phyloP scores from a whole-genome alignment of 805 yeast species.

The Kluyveromyces lactis region DNA sequence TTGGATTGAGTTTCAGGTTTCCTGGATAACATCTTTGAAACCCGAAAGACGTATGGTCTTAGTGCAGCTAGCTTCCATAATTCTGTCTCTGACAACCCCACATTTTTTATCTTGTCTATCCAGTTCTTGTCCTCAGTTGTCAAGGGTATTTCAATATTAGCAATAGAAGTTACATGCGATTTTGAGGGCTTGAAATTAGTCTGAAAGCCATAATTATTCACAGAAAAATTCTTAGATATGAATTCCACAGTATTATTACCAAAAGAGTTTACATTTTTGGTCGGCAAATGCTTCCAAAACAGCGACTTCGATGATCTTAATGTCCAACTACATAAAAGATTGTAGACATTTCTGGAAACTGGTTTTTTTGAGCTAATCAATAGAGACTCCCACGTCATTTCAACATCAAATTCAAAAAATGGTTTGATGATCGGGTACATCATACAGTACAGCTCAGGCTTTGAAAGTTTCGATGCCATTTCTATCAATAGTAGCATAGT shows the following conservation, averaged over 20 bases:
- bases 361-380: conserved; percentile 64
- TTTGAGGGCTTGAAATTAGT: conserved; percentile 11
- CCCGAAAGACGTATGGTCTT: conserved; percentile 57
- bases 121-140: conserved; percentile 63
- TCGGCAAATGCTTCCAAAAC: conserved; percentile 65
- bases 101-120: conserved; percentile 58
- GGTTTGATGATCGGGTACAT: conserved; percentile 74
- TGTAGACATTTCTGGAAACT: conserved; percentile 55
- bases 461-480: conserved; percentile 51
- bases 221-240: conserved; percentile 21
- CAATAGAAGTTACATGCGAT: conserved; percentile 29
- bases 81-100: conserved; percentile 69
- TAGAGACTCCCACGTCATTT: conserved; percentile 56
- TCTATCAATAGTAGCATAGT: conserved; percentile 53
- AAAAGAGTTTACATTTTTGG: conserved; percentile 33
- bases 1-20: conserved; percentile 8
- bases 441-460: conserved; percentile 78
- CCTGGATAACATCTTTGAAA: conserved; percentile 39
- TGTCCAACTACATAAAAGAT: conserved; percentile 64
- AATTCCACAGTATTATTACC: conserved; percentile 32
- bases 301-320: conserved; percentile 51
- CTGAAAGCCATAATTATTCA: conserved; percentile 22
- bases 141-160: conserved; percentile 40
- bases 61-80: conserved; percentile 76
- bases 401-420: conserved; percentile 70